Conservation (phyloP, 2,329 filamentous ascomycete genomes). For the Microascus cirrosus region DNA sequence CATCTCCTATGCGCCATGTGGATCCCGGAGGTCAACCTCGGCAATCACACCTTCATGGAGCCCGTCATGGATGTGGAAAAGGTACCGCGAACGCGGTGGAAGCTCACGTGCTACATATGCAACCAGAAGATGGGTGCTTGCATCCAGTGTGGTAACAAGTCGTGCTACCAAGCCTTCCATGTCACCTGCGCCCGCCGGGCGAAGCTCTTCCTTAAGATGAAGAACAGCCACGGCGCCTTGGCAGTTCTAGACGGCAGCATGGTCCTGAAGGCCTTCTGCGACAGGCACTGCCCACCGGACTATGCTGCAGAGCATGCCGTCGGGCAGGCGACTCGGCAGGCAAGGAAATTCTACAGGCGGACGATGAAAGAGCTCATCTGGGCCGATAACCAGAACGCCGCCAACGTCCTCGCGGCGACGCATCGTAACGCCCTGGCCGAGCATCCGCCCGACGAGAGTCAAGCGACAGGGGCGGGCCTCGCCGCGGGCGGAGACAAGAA, state of each 20-base stretch:
- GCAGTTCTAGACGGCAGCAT: slow-evolving; percentile 69
- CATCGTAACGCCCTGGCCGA: slow-evolving; percentile 53
- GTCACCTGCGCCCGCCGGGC: slow-evolving; percentile 89
- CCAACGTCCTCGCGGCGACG: slow-evolving; percentile 66
- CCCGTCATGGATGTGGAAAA: slow-evolving; percentile 97
- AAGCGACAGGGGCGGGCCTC: slow-evolving; percentile 74
- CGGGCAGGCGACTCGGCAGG: slow-evolving; percentile 65
- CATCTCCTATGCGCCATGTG: slow-evolving; percentile 95
- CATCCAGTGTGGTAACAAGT: slow-evolving; percentile 96
- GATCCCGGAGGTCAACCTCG: slow-evolving; percentile 94
- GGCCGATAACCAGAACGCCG: slow-evolving; percentile 81
- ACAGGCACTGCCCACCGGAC: slow-evolving; percentile 84
- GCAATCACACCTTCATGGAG: slow-evolving; percentile 96
- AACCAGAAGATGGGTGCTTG: slow-evolving; percentile 96
- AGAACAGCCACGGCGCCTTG: slow-evolving; percentile 70
- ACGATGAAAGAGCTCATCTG: slow-evolving; percentile 84
- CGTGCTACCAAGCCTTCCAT: slow-evolving; percentile 93
- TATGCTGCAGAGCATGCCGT: slow-evolving; percentile 83
- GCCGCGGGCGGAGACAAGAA: slow-evolving; percentile 66
- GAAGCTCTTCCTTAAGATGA: slow-evolving; percentile 90
- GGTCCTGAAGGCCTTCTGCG: slow-evolving; percentile 86
- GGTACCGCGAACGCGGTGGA: slow-evolving; percentile 90
- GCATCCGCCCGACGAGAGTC: slow-evolving; percentile 68
- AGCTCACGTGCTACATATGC: slow-evolving; percentile 89
- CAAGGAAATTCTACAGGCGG: slow-evolving; percentile 80